Percentiles rank a stretch among this genome's conserved stretches.
Evolutionary conservation across 805 yeast species (phyloP).

Genomic region (Hanseniaspora vineae): DNA sequence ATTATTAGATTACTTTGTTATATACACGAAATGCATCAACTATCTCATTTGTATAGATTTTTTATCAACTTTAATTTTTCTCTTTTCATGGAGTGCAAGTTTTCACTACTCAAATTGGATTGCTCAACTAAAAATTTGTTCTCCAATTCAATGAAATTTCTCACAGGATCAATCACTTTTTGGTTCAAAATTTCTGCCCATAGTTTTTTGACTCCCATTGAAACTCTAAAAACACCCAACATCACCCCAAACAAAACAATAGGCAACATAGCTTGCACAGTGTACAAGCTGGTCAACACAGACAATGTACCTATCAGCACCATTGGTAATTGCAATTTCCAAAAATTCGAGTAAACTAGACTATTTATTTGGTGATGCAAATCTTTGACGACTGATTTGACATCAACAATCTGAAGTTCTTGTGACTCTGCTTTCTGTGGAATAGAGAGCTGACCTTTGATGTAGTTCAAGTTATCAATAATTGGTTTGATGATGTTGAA

Average conservation of each 20-base stretch:
- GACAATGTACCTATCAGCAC: slow-evolving; percentile 17
- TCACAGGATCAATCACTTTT: slow-evolving; percentile 7
- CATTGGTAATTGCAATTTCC: slow-evolving; percentile 23
- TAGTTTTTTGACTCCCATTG: slow-evolving; percentile 19
- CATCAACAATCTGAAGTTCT: slow-evolving; percentile 7
- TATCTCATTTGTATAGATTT: not conserved
- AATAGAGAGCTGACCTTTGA: slow-evolving; percentile 22
- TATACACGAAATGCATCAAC: not conserved
- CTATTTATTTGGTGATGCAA: slow-evolving; percentile 18
- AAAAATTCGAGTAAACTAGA: slow-evolving; percentile 15
- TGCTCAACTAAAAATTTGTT: not conserved
- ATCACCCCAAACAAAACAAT: slow-evolving; percentile 21
- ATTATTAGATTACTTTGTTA: not conserved
- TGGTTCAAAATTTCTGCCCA: slow-evolving; percentile 3
- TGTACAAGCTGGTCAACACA: slow-evolving; percentile 17
- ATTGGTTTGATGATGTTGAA: slow-evolving; percentile 10
- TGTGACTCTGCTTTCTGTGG: slow-evolving; percentile 6
- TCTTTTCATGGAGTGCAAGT: not conserved
- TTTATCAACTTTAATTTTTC: not conserved
- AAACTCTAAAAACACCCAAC: slow-evolving; percentile 21
- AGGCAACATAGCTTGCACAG: slow-evolving; percentile 22
- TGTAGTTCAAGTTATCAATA: slow-evolving; percentile 14
- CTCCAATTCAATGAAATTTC: slow-evolving; percentile 9
- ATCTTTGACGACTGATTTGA: slow-evolving; percentile 10
- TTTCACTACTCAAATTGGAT: not conserved